Conservation (phyloP, 768 basidiomycete species). For the Panellus pusillus region DNA sequence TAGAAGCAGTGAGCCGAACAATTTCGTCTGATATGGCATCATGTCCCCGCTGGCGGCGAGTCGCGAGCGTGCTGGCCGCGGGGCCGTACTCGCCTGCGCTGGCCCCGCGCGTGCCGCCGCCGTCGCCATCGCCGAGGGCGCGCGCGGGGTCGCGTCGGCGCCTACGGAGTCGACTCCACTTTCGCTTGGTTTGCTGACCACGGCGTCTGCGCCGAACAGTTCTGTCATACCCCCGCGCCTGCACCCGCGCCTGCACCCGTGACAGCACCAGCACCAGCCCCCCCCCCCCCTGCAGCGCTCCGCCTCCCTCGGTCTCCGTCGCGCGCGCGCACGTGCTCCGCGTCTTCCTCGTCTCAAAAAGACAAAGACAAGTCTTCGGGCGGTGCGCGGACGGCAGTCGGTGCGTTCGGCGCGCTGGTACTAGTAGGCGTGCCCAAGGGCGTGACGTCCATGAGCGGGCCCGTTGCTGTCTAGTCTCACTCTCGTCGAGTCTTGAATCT, state of each 20-base stretch:
- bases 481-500: no score
- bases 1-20: no score
- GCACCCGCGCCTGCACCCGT: neutral
- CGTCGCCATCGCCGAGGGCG: no score
- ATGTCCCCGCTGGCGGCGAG: conserved; percentile 16
- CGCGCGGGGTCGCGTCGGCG: neutral
- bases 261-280: neutral
- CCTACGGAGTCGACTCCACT: neutral
- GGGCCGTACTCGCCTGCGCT: conserved; percentile 19
- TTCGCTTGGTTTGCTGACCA: no score
- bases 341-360: conserved; percentile 1
- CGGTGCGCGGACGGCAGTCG: conserved; percentile 10
- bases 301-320: neutral
- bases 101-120: neutral
- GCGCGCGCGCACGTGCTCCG: conserved; percentile 16
- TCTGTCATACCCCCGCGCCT: neutral
- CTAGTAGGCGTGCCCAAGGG: conserved; percentile 22
- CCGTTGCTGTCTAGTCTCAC: no score
- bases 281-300: conserved; percentile 5
- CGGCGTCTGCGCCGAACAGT: neutral
- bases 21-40: no score
- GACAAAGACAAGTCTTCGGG: no score
- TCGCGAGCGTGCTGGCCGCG: conserved; percentile 13
- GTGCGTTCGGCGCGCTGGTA: conserved; percentile 17
- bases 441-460: conserved; percentile 15